Base-by-base conservation (phyloP, 2,329 filamentous ascomycete genomes). In the Corniculantispora saksenae region DNA sequence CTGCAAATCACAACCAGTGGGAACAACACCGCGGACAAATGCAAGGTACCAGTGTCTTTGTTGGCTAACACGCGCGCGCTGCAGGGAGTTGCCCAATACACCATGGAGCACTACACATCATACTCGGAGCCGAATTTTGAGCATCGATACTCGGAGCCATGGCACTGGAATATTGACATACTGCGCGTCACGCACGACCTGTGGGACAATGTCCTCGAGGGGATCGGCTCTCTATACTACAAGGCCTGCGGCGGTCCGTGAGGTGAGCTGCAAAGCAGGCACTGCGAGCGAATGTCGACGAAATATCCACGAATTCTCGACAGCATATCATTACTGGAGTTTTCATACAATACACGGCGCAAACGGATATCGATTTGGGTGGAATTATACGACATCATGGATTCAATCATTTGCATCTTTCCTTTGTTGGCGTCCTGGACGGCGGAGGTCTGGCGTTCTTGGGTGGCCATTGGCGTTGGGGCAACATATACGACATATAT, bases 191-290 rank as follows among this genome's bases (percentile, higher is more conserved):
- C 75, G n/a, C 72, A 76, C 66, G 72, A 77, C 64, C 57, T 75
- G 25, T 80, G 78, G 78, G 78, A 80, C 25, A 70, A 72, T 12
- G 72, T 81, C n/a, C 72, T 79, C 45, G 76, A 78, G 63, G 72
- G 74, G 47, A 70, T 80, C 50, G 79, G 77, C 53, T 77, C 72
- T 63, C 70, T 72, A 54, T 79, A 79, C 69, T 78, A 74, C 71
- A 79, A 75, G 63, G 67, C 75, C 5, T 50, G 40, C 17, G 61
- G 61, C n/a, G 3, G 5, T 9, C n/a, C n/a, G 7, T 63, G 29
- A 63, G 15, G 13, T 10, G 23, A 48, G n/a, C n/a, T n/a, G 12
- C 8, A 7, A 13, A 43, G 12, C 17, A 7, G 38, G 17, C 38
- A 19, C 10, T 13, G 10, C 5, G 38, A 43, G n/a, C 38, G 38